phyloP scores from a whole-genome alignment of 495 filamentous ascomycete species.

The Penicillium pancosmium region DNA sequence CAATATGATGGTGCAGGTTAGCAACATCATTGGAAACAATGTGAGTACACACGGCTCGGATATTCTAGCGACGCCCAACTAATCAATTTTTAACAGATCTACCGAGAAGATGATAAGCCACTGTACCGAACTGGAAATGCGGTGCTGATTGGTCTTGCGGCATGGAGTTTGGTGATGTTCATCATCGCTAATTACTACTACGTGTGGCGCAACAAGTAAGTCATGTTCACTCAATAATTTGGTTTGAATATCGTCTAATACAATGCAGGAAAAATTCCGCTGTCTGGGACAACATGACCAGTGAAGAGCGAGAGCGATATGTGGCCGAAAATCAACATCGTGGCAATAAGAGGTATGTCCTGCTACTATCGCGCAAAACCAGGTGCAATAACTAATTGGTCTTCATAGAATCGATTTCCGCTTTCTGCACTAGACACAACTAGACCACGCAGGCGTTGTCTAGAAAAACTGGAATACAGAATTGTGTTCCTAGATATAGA shows the following conservation, averaged over 20 bases:
- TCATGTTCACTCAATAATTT: neutral
- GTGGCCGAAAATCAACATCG: constrained; percentile 63
- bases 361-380: neutral
- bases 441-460: constrained; percentile 3
- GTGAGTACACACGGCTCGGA: constrained; percentile 34
- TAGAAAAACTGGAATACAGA: neutral
- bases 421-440: constrained; percentile 48
- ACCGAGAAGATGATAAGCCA: constrained; percentile 66
- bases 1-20: constrained; percentile 74
- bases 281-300: constrained; percentile 61
- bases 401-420: constrained; percentile 52
- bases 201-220: constrained; percentile 58
- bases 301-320: constrained; percentile 64
- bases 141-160: constrained; percentile 58
- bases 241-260: constrained; percentile 2
- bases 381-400: constrained; percentile 7
- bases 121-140: constrained; percentile 68
- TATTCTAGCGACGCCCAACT: neutral
- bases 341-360: constrained; percentile 67
- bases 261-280: constrained; percentile 40
- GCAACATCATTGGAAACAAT: constrained; percentile 64
- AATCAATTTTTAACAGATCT: constrained; percentile 47
- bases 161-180: constrained; percentile 59
- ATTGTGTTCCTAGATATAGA: neutral
- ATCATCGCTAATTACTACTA: constrained; percentile 64